Percentiles rank a stretch among this genome's conserved stretches.
phyloP scores from a whole-genome alignment of 2,329 filamentous ascomycete genomes.

The Cladosporium colombiae region DNA sequence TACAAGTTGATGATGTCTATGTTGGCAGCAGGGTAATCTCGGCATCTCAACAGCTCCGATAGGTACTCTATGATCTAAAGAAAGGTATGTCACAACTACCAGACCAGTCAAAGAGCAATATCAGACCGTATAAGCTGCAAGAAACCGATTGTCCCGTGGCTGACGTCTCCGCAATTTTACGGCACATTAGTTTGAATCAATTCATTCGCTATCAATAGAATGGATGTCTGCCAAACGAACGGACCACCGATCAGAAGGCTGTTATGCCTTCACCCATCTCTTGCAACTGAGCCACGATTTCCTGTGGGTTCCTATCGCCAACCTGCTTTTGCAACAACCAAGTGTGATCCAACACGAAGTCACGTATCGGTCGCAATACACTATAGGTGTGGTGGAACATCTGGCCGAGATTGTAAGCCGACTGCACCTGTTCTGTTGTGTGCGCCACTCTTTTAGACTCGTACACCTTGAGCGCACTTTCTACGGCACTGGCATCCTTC shows the following conservation, averaged over 20 bases:
- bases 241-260: background rate
- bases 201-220: too few species aligned
- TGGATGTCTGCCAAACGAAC: too few species aligned
- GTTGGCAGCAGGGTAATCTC: too few species aligned
- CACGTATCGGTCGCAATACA: background rate
- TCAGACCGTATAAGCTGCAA: too few species aligned
- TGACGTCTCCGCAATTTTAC: too few species aligned
- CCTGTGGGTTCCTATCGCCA: background rate
- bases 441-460: constrained; percentile 5
- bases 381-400: constrained; percentile 8
- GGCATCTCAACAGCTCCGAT: too few species aligned
- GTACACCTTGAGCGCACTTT: background rate
- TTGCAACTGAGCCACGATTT: background rate
- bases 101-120: too few species aligned
- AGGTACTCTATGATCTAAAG: too few species aligned
- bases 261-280: background rate
- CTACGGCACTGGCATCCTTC: background rate
- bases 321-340: constrained; percentile 7
- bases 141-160: too few species aligned
- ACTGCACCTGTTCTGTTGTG: constrained; percentile 1
- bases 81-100: too few species aligned
- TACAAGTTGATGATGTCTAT: too few species aligned
- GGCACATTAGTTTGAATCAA: too few species aligned
- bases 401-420: background rate
- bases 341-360: background rate